Conservation (phyloP, 1,284 basidiomycete species). For the Ganoderma lingzhi region DNA sequence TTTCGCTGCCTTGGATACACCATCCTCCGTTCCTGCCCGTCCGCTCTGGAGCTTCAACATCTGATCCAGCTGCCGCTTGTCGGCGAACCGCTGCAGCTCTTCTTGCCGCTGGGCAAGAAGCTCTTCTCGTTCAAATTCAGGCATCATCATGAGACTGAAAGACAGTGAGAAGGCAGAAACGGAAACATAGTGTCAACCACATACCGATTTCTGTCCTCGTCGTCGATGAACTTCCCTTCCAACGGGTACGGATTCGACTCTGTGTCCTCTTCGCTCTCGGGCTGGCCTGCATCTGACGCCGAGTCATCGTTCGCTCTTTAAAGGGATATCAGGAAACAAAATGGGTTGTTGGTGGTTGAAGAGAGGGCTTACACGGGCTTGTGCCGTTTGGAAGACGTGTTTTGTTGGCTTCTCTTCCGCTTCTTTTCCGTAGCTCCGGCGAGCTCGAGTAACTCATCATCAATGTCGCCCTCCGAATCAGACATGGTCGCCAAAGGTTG, state of each 20-base stretch:
- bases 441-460: constrained; percentile 73
- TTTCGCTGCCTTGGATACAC: constrained; percentile 77
- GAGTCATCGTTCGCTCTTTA: constrained; percentile 28
- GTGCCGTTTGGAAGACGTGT: constrained; percentile 52
- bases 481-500: constrained; percentile 56
- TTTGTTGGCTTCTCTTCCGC: constrained; percentile 47
- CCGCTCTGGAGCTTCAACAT: constrained; percentile 76
- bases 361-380: constrained; percentile 54
- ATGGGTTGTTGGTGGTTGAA: constrained; percentile 12
- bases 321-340: neutral
- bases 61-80: constrained; percentile 78
- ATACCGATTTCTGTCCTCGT: constrained; percentile 66
- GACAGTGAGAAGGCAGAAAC: constrained; percentile 16
- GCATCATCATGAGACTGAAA: constrained; percentile 78
- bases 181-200: constrained; percentile 58
- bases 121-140: constrained; percentile 90
- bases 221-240: constrained; percentile 90
- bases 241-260: constrained; percentile 83
- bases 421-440: constrained; percentile 67
- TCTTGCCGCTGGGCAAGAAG: constrained; percentile 84
- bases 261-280: constrained; percentile 66
- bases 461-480: constrained; percentile 73
- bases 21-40: constrained; percentile 57
- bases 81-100: constrained; percentile 80
- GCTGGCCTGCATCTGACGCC: constrained; percentile 58